Evolutionary conservation across 2,329 filamentous ascomycete genomes (phyloP).

Genomic region (Calcarisporium arbuscula): DNA sequence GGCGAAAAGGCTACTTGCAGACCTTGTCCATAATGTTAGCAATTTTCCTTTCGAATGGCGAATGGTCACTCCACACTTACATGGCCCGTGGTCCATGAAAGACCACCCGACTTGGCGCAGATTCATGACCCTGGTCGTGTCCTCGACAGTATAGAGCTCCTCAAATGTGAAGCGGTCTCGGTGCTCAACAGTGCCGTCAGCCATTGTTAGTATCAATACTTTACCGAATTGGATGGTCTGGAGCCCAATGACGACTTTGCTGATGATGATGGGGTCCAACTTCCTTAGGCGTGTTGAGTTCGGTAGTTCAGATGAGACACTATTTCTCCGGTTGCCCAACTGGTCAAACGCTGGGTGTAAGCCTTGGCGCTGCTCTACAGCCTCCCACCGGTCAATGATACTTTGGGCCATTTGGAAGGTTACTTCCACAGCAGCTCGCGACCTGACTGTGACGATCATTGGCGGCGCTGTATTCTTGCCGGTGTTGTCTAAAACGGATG

Average conservation of each 20-base stretch:
- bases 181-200: constrained; percentile 76
- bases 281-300: constrained; percentile 46
- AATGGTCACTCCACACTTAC: constrained; percentile 33
- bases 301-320: constrained; percentile 28
- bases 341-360: constrained; percentile 75
- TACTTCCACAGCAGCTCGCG: constrained; percentile 46
- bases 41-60: neutral
- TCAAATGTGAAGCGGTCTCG: constrained; percentile 70
- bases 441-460: constrained; percentile 68
- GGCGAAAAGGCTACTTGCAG: constrained; percentile 57
- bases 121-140: constrained; percentile 59
- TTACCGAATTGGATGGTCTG: constrained; percentile 65
- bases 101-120: constrained; percentile 73
- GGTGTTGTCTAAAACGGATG: constrained; percentile 54
- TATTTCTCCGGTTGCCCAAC: constrained; percentile 57
- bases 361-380: constrained; percentile 55
- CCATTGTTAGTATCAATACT: constrained; percentile 65
- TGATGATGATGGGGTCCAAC: constrained; percentile 60
- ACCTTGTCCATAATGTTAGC: constrained; percentile 27
- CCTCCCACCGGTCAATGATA: constrained; percentile 76
- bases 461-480: constrained; percentile 51
- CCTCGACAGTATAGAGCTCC: constrained; percentile 57
- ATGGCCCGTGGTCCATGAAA: constrained; percentile 59
- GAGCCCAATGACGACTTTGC: constrained; percentile 65
- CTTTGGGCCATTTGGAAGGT: constrained; percentile 62